Percentiles rank a stretch among this genome's conserved stretches.
phyloP scores from a whole-genome alignment of 164 flowering plant genomes.

The Piper betle region DNA sequence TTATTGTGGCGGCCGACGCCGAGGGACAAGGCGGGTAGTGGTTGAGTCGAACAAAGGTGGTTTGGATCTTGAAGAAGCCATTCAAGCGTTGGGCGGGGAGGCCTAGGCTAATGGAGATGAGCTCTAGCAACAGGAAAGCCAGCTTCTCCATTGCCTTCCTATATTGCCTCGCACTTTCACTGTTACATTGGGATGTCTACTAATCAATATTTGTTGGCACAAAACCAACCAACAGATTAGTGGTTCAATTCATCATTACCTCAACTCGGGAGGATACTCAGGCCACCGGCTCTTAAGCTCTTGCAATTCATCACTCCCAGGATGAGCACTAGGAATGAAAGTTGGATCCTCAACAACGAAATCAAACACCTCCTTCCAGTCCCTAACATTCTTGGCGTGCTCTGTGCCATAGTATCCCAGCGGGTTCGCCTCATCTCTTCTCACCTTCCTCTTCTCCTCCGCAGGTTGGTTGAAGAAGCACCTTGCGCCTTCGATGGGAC shows the following conservation, averaged over 20 bases:
- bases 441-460: slow-evolving; percentile 50
- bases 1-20: slow-evolving; percentile 33
- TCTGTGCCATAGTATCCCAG: slow-evolving; percentile 51
- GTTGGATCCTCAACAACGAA: slow-evolving; percentile 19
- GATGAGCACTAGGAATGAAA: slow-evolving; percentile 28
- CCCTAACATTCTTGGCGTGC: slow-evolving; percentile 61
- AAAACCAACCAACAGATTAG: neutral
- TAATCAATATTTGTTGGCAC: neutral
- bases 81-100: slow-evolving; percentile 15
- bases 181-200: neutral
- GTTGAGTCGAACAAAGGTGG: slow-evolving; percentile 21
- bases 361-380: slow-evolving; percentile 73
- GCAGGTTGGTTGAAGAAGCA: slow-evolving; percentile 4
- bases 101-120: slow-evolving; percentile 19
- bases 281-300: slow-evolving; percentile 38
- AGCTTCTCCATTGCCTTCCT: slow-evolving; percentile 14
- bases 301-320: slow-evolving; percentile 15
- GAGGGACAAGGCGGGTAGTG: slow-evolving; percentile 36
- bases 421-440: slow-evolving; percentile 31
- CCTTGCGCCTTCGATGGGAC: too few relatives aligned
- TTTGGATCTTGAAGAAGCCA: slow-evolving; percentile 21
- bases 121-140: slow-evolving; percentile 15
- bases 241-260: slow-evolving; percentile 3
- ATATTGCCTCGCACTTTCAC: slow-evolving; percentile 14
- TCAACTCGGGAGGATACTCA: slow-evolving; percentile 10